Evolutionary conservation across 73 alveolate genomes (phyloP), one percentile per base, ranked within the genome.

Genomic region (Effrenium voratum): DNA sequence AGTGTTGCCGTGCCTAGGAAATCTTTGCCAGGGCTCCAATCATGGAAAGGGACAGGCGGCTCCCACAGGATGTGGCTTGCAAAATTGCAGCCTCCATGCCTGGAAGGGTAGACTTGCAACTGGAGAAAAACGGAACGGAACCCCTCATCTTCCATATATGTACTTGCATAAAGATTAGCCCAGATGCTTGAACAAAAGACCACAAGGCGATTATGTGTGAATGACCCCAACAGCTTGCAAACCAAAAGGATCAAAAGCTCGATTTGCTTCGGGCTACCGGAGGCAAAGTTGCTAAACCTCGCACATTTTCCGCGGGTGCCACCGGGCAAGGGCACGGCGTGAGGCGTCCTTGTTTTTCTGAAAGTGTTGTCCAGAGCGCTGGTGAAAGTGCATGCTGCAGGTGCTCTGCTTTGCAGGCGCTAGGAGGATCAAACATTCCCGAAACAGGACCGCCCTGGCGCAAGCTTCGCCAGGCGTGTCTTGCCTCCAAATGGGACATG

Each of bases 381-480:
- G n/a, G n/a, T n/a, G n/a, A n/a, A n/a, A n/a, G n/a, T n/a, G n/a
- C n/a, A n/a, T n/a, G n/a, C n/a, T n/a, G n/a, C n/a, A n/a, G n/a
- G n/a, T n/a, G n/a, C n/a, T n/a, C n/a, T n/a, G n/a, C n/a, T n/a
- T n/a, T n/a, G n/a, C n/a, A n/a, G n/a, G n/a, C n/a, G n/a, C n/a
- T n/a, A n/a, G n/a, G n/a, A n/a, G n/a, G n/a, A n/a, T n/a, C n/a
- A n/a, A n/a, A n/a, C n/a, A n/a, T n/a, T n/a, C n/a, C n/a, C n/a
- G n/a, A n/a, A n/a, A n/a, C n/a, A n/a, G n/a, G n/a, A n/a, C n/a
- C n/a, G n/a, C n/a, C n/a, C 26, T 52, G 63, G 63, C 63, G 19
- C 8, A 52, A 52, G 87, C 26, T 77, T 60, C 87, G 59, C 73
- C 91, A 55, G 50, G 73, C 92, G 32, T 43, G 52, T 19, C n/a